These are phyloP conservation scores for Blastobotrys illinoisensis DNA, from an alignment of 1,139 yeast genomes.

Conservation along the genomic window DNA sequence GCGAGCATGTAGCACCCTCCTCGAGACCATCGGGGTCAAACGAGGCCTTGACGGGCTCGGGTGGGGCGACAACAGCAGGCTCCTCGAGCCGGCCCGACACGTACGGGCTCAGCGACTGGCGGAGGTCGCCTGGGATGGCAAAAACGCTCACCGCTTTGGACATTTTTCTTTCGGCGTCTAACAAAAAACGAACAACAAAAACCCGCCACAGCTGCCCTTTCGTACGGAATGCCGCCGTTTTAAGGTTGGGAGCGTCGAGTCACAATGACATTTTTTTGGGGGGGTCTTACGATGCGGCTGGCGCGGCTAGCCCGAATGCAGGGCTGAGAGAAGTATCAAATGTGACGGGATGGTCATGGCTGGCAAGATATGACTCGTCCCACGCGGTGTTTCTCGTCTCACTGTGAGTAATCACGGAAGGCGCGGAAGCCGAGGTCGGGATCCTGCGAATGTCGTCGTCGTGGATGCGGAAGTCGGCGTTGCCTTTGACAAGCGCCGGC, in stretches of 20 bases:
- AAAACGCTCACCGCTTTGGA: not conserved
- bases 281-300: not conserved
- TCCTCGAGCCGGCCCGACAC: not conserved
- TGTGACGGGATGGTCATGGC: not conserved
- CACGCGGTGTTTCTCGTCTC: not conserved
- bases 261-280: not conserved
- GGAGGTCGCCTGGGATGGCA: not conserved
- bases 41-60: conserved; percentile 7
- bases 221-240: not conserved
- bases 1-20: conserved; percentile 13
- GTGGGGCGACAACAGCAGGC: not conserved
- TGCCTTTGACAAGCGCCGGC: not conserved
- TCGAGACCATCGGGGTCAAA: conserved; percentile 3
- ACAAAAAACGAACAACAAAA: conserved; percentile 7
- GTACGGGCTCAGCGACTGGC: not conserved
- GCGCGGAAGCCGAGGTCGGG: not conserved
- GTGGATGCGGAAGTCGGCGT: not conserved
- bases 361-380: not conserved
- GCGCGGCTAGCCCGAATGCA: not conserved
- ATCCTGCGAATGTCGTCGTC: not conserved
- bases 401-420: not conserved
- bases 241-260: not conserved
- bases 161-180: conserved; percentile 4
- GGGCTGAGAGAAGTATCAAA: not conserved
- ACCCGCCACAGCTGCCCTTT: not conserved